Evolutionary conservation across 1,284 basidiomycete species (phyloP).

Genomic region (Wallemia mellicola): DNA sequence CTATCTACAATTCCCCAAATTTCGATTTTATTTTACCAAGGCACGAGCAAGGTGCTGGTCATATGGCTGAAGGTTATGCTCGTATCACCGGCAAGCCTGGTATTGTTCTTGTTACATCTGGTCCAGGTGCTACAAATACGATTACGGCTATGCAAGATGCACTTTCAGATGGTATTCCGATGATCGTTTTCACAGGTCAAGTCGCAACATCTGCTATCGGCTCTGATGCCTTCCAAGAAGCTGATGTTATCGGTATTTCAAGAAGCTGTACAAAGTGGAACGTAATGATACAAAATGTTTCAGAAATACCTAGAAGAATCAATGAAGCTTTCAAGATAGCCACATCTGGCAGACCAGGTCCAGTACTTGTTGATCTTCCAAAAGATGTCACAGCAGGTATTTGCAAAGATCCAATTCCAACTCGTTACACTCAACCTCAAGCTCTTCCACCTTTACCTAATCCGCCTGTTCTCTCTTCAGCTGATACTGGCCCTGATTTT

Average conservation of each 20-base stretch:
- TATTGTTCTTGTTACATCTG: conserved; percentile 88
- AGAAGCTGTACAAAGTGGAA: conserved; percentile 98
- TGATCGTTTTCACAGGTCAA: conserved; percentile 89
- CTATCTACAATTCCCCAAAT: conserved; percentile 83
- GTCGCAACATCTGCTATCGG: conserved; percentile 95
- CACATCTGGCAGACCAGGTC: conserved; percentile 79
- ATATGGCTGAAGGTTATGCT: conserved; percentile 97
- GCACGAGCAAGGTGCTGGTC: conserved; percentile 91
- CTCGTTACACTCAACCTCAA: conserved; percentile 63
- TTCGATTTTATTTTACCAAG: conserved; percentile 88
- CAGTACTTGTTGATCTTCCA: conserved; percentile 86
- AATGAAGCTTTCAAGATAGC: conserved; percentile 99
- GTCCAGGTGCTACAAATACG: conserved; percentile 91
- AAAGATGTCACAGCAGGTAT: conserved; percentile 91
- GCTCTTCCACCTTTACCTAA: conserved; percentile 38
- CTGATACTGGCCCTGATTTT: conserved; percentile 26
- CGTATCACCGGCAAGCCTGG: conserved; percentile 92
- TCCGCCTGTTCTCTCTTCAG: conserved; percentile 27
- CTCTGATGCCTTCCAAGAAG: conserved; percentile 94
- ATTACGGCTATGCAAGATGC: conserved; percentile 97
- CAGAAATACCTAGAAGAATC: conserved; percentile 74
- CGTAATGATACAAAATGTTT: conserved; percentile 94
- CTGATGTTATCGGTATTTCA: conserved; percentile 85
- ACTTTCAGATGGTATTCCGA: conserved; percentile 69
- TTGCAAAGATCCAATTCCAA: conserved; percentile 56